A percentile compares a stretch with the other conserved stretches of the same genome.
Conservation (phyloP, 257 asterid genomes). For the Avicennia marina region DNA sequence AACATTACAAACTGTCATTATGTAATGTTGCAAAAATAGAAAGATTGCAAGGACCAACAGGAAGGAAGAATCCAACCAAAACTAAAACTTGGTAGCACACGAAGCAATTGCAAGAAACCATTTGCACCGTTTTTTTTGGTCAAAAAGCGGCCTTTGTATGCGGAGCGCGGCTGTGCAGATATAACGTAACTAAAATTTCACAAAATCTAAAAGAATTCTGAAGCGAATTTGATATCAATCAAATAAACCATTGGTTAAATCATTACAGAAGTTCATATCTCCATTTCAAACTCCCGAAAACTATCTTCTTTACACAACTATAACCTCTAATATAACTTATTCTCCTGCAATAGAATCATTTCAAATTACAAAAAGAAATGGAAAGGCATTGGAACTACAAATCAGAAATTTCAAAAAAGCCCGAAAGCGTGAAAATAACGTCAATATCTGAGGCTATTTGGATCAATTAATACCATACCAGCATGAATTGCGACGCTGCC, state of each 20-base stretch:
- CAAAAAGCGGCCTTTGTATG: too few species aligned
- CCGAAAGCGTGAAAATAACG: neutral
- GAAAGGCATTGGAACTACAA: neutral
- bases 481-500: slow-evolving; percentile 95
- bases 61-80: neutral
- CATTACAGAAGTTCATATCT: too few species aligned
- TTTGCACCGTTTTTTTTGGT: too few species aligned
- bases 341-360: too few species aligned
- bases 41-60: slow-evolving; percentile 4
- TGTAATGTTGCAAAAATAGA: neutral
- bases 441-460: neutral
- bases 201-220: too few species aligned
- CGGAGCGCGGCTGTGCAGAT: too few species aligned
- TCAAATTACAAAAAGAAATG: neutral
- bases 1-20: neutral
- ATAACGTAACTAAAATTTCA: too few species aligned
- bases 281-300: too few species aligned
- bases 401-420: neutral
- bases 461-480: slow-evolving; percentile 36
- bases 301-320: too few species aligned
- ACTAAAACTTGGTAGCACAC: neutral
- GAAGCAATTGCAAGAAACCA: slow-evolving; percentile 2
- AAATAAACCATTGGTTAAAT: too few species aligned
- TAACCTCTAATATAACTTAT: too few species aligned
- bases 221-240: too few species aligned